phyloP scores from a whole-genome alignment of 1,284 basidiomycete genomes.

The Meira miltonrushii region DNA sequence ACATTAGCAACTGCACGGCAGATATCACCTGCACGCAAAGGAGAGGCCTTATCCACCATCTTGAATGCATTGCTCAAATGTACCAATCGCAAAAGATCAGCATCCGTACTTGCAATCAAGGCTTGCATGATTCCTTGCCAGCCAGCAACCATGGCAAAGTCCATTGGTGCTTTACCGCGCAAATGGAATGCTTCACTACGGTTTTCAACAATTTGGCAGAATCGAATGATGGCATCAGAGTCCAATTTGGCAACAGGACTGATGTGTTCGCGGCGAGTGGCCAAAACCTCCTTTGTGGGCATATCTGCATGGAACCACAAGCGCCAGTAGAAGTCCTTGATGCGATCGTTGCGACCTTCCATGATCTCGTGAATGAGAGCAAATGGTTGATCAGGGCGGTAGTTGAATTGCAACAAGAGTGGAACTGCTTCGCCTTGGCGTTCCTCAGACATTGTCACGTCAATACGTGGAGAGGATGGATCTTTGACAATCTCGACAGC shows the following conservation, averaged over 20 bases:
- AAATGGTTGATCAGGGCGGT: constrained; percentile 80
- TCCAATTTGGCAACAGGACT: constrained; percentile 53
- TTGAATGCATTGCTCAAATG: constrained; percentile 96
- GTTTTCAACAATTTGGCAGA: constrained; percentile 90
- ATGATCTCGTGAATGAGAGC: constrained; percentile 90
- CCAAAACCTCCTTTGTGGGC: constrained; percentile 28
- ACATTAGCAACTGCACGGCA: constrained; percentile 86
- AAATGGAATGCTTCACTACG: constrained; percentile 83
- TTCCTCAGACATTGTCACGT: constrained; percentile 78
- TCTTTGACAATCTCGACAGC: constrained; percentile 61
- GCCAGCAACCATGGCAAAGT: constrained; percentile 95
- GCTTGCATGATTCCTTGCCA: constrained; percentile 60
- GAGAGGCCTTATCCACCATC: constrained; percentile 69
- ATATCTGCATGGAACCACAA: constrained; percentile 48
- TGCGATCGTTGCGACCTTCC: constrained; percentile 76
- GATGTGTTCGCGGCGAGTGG: constrained; percentile 20
- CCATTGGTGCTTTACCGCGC: constrained; percentile 70
- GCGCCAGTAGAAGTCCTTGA: constrained; percentile 61
- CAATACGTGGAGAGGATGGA: constrained; percentile 57
- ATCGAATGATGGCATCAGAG: constrained; percentile 71
- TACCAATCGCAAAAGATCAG: constrained; percentile 75
- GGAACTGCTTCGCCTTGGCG: constrained; percentile 72
- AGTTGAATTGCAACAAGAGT: constrained; percentile 74
- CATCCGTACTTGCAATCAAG: constrained; percentile 42
- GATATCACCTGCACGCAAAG: constrained; percentile 77